phyloP scores from a whole-genome alignment of 768 basidiomycete species.

The Chiua virens region DNA sequence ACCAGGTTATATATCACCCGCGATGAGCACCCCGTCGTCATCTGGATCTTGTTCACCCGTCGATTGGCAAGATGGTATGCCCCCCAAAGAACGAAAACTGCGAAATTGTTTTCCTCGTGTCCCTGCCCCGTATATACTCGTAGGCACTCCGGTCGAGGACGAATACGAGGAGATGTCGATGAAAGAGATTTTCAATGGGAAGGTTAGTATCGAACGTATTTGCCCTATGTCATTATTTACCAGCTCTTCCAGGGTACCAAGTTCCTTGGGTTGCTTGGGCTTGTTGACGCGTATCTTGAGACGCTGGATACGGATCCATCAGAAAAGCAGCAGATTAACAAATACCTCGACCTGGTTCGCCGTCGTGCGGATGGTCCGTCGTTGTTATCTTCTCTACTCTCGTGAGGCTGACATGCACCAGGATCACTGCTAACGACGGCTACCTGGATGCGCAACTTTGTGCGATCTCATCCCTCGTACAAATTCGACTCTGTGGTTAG shows the following conservation, averaged over 20 bases:
- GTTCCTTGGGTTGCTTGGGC: slow-evolving; percentile 80
- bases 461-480: slow-evolving; percentile 88
- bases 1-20: slow-evolving; percentile 37
- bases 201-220: slow-evolving; percentile 44
- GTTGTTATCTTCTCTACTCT: slow-evolving; percentile 3
- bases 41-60: slow-evolving; percentile 41
- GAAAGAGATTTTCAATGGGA: slow-evolving; percentile 93
- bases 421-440: slow-evolving; percentile 85
- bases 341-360: slow-evolving; percentile 80
- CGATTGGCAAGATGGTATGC: slow-evolving; percentile 32
- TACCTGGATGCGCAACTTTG: slow-evolving; percentile 91
- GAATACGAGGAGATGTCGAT: slow-evolving; percentile 94
- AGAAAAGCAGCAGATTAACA: slow-evolving; percentile 61
- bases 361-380: slow-evolving; percentile 73
- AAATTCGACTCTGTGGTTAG: slow-evolving; percentile 90
- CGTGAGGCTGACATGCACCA: slow-evolving; percentile 28
- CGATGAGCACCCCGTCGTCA: slow-evolving; percentile 45
- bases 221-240: background rate
- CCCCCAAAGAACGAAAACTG: slow-evolving; percentile 61
- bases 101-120: slow-evolving; percentile 69
- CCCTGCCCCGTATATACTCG: slow-evolving; percentile 45
- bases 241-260: slow-evolving; percentile 45
- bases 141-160: slow-evolving; percentile 60
- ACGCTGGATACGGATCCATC: slow-evolving; percentile 73
- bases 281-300: slow-evolving; percentile 83